Conservation (phyloP, 2,329 filamentous ascomycete species). For the Domatiomyces globalis region DNA sequence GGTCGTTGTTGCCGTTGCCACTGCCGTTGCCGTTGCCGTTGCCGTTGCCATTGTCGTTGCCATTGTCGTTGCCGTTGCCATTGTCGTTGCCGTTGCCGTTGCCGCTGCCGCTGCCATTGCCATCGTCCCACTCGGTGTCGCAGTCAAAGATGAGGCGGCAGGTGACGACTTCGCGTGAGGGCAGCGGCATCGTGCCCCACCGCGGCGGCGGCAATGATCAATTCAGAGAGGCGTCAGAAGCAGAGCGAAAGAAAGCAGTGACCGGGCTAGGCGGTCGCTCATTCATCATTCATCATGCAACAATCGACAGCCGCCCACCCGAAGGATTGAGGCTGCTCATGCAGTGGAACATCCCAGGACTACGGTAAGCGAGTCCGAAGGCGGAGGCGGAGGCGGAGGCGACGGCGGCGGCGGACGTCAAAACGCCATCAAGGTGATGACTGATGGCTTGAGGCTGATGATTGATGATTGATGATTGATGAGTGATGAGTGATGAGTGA, state of each 20-base stretch:
- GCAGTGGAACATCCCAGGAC: neutral
- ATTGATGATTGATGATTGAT: neutral
- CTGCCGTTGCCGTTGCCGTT: neutral
- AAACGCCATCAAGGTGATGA: neutral
- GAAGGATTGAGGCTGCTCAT: neutral
- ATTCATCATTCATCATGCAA: neutral
- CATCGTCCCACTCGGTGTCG: constrained; percentile 5
- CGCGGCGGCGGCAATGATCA: neutral
- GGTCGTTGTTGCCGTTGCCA: neutral
- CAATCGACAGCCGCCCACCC: neutral
- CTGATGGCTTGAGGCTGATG: neutral
- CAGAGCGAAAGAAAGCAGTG: neutral
- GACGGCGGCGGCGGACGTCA: neutral
- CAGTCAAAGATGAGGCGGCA: constrained; percentile 11
- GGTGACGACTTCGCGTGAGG: constrained; percentile 11
- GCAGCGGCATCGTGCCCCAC: constrained; percentile 9
- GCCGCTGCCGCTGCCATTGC: constrained; percentile 3
- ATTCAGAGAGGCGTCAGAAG: neutral
- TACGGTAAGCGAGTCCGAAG: neutral
- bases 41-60: too few relatives aligned
- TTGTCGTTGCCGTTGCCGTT: constrained; percentile 7
- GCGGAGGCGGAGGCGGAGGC: too few relatives aligned
- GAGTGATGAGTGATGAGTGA: neutral
- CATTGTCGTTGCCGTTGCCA: constrained; percentile 2
- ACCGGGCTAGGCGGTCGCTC: neutral